phyloP scores from a whole-genome alignment of 257 asterid genomes.

The Mentha longifolia region DNA sequence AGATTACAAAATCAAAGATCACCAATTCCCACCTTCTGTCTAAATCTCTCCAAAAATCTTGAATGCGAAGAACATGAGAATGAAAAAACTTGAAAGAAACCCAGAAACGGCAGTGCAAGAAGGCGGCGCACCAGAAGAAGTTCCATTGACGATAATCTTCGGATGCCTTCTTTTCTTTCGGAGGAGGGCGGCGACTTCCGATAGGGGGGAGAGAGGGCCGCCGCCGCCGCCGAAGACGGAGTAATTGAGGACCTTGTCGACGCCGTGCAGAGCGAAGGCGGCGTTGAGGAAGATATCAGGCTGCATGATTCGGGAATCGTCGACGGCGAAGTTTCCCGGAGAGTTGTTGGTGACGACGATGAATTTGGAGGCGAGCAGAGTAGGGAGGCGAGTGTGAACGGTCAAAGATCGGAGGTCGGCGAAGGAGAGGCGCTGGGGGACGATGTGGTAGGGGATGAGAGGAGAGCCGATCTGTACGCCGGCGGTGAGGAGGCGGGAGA shows the following conservation, averaged over 20 bases:
- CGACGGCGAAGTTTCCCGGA: slow-evolving; percentile 47
- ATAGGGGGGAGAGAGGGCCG: slow-evolving; percentile 25
- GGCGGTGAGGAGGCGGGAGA: slow-evolving; percentile 41
- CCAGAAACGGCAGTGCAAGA: slow-evolving; percentile 8
- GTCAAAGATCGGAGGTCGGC: slow-evolving; percentile 44
- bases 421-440: slow-evolving; percentile 74
- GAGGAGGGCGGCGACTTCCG: slow-evolving; percentile 5
- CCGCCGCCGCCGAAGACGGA: slow-evolving; percentile 35
- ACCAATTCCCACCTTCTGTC: not conserved
- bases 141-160: not conserved
- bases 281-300: slow-evolving; percentile 47
- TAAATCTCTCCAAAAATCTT: slow-evolving; percentile 14
- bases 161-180: not conserved
- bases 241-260: slow-evolving; percentile 57
- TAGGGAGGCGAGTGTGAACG: slow-evolving; percentile 55
- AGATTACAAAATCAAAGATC: not conserved
- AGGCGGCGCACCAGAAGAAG: slow-evolving; percentile 21
- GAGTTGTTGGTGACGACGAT: slow-evolving; percentile 61
- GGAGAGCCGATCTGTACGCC: slow-evolving; percentile 44
- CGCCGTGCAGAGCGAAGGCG: slow-evolving; percentile 64
- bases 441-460: slow-evolving; percentile 61
- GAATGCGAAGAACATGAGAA: slow-evolving; percentile 18
- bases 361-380: slow-evolving; percentile 58
- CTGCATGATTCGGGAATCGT: slow-evolving; percentile 52
- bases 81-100: not conserved